A percentile compares a stretch with the other conserved stretches of the same genome.
These are phyloP conservation scores for Tetrapisispora iriomotensis DNA, from an alignment of 805 yeast species.

Conservation along the genomic window DNA sequence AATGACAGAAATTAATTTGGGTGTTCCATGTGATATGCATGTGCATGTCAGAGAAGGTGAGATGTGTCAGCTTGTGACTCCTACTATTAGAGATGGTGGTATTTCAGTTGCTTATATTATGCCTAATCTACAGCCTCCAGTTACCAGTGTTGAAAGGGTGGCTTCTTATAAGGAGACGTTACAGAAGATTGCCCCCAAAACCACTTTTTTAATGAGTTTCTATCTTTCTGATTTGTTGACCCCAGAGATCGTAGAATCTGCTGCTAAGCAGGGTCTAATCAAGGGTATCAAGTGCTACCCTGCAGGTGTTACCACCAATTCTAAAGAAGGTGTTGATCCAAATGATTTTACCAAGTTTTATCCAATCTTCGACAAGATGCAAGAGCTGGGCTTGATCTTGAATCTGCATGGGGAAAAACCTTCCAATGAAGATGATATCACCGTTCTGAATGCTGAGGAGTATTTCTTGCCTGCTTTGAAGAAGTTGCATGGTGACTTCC, in stretches of 20 bases:
- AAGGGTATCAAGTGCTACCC: slow-evolving; percentile 95
- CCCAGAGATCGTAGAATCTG: slow-evolving; percentile 74
- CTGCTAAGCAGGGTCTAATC: slow-evolving; percentile 58
- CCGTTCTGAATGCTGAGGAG: slow-evolving; percentile 89
- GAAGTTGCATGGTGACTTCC: slow-evolving; percentile 73
- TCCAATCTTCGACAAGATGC: slow-evolving; percentile 84
- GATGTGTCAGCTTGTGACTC: slow-evolving; percentile 88
- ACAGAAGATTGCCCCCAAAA: slow-evolving; percentile 59
- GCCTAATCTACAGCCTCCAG: slow-evolving; percentile 95
- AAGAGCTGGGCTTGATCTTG: slow-evolving; percentile 63
- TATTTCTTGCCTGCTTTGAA: slow-evolving; percentile 80
- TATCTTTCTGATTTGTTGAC: slow-evolving; percentile 71
- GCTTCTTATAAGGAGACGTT: slow-evolving; percentile 56
- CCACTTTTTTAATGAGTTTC: slow-evolving; percentile 86
- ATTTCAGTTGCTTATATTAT: slow-evolving; percentile 82
- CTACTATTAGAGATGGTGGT: slow-evolving; percentile 87
- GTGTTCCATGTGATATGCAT: slow-evolving; percentile 83
- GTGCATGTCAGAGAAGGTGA: slow-evolving; percentile 91
- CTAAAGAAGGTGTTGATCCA: slow-evolving; percentile 84
- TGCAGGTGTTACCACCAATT: slow-evolving; percentile 98
- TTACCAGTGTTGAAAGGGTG: slow-evolving; percentile 67
- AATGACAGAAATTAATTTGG: slow-evolving; percentile 34
- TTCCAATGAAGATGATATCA: slow-evolving; percentile 49
- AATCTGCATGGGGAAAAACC: slow-evolving; percentile 97
- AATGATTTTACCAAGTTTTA: slow-evolving; percentile 83